Conservation (phyloP, 1,139 yeast genomes). For the Scheffersomyces lignicola region DNA sequence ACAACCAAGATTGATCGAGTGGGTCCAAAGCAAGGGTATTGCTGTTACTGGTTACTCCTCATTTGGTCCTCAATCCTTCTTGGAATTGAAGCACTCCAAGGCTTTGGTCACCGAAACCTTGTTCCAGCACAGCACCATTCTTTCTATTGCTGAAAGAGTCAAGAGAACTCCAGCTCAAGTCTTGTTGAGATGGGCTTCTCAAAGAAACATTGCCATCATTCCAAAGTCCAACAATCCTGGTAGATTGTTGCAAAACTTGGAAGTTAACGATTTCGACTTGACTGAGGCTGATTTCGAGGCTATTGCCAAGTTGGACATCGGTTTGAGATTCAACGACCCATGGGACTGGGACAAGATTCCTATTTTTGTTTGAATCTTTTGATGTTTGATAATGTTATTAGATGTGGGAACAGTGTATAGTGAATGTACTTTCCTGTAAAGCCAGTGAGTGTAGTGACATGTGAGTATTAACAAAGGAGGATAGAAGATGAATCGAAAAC, state of each 20-base stretch:
- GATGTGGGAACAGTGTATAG: no score
- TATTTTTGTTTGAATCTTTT: conserved; percentile 33
- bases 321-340: conserved; percentile 84
- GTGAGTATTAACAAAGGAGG: no score
- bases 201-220: conserved; percentile 68
- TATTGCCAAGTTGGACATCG: conserved; percentile 59
- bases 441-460: background rate
- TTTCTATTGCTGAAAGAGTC: conserved; percentile 54
- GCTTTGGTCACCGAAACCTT: conserved; percentile 56
- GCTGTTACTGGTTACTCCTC: conserved; percentile 85
- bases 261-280: conserved; percentile 54
- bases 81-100: conserved; percentile 55
- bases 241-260: conserved; percentile 59
- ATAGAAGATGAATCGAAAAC: no score
- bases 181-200: conserved; percentile 79
- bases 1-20: conserved; percentile 67
- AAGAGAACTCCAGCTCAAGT: conserved; percentile 61
- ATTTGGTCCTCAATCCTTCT: conserved; percentile 72
- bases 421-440: background rate
- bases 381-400: background rate
- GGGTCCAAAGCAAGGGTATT: conserved; percentile 59
- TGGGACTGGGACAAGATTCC: conserved; percentile 70
- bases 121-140: conserved; percentile 54
- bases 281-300: conserved; percentile 52
- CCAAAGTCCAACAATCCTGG: conserved; percentile 71